Conservation (phyloP, 225 moss, liverwort and hornwort species). For the Polytrichum commune region DNA sequence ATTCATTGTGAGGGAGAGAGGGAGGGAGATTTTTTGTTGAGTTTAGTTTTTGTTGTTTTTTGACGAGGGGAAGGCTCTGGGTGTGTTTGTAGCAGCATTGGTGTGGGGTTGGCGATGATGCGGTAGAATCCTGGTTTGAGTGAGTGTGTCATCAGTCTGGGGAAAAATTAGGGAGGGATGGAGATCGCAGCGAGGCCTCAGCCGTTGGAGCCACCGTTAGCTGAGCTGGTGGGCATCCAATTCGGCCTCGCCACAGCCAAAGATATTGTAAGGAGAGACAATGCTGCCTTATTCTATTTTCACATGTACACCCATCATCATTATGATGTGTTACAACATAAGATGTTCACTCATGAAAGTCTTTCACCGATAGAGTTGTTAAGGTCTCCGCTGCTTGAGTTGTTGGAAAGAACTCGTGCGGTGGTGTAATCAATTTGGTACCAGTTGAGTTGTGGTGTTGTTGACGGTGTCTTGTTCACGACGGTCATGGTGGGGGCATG, state of each 20-base stretch:
- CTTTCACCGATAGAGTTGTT: no score
- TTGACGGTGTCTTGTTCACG: no score
- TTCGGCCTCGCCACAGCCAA: constrained; percentile 46
- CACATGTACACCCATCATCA: background rate
- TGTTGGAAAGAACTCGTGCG: background rate
- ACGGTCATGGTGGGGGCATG: constrained; percentile 7
- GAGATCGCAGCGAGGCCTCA: constrained; percentile 19
- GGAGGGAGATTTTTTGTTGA: no score
- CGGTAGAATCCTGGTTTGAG: no score
- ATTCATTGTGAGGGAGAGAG: no score
- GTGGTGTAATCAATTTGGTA: background rate
- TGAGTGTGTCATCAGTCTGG: no score
- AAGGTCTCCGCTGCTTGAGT: background rate
- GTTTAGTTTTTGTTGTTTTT: no score
- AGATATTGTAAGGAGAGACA: constrained; percentile 33
- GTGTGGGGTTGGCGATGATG: no score
- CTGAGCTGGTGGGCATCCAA: constrained; percentile 49
- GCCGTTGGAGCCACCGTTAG: constrained; percentile 28
- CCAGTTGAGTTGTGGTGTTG: background rate
- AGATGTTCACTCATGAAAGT: no score
- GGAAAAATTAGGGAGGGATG: constrained; percentile 14
- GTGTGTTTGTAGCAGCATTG: no score
- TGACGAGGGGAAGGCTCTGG: no score
- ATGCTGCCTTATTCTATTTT: background rate
- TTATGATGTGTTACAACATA: background rate